Conservation (phyloP, 352 stramenopile genomes). For the Elongisporangium prolatum region DNA sequence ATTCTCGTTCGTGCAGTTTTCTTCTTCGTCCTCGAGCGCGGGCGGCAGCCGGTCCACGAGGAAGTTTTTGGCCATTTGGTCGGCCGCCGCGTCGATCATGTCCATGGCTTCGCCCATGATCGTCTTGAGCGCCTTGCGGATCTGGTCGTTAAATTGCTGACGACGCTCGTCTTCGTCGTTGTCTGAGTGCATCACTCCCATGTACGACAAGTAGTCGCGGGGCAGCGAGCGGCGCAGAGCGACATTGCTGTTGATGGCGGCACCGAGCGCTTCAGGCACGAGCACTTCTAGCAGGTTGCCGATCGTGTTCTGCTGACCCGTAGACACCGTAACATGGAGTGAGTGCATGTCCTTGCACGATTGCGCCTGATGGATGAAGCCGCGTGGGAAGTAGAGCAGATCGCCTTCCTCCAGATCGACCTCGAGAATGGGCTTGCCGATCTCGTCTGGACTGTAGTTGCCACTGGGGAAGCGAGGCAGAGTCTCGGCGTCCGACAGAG, state of each 20-base stretch:
- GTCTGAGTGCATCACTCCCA: conserved; percentile 87
- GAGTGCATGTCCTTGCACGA: conserved; percentile 58
- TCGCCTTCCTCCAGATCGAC: conserved; percentile 81
- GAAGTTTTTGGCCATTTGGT: conserved; percentile 85
- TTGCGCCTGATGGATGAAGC: conserved; percentile 86
- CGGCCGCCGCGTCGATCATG: conserved; percentile 65
- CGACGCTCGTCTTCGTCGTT: conserved; percentile 36
- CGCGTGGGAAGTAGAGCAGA: conserved; percentile 89
- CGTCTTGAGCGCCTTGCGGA: conserved; percentile 56
- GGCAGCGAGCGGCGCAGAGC: conserved; percentile 70
- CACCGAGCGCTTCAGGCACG: conserved; percentile 50
- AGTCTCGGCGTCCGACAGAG: conserved; percentile 42
- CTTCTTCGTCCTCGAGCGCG: conserved; percentile 64
- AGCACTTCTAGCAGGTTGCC: conserved; percentile 71
- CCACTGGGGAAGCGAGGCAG: conserved; percentile 65
- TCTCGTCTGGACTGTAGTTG: conserved; percentile 73
- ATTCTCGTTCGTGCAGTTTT: conserved; percentile 74
- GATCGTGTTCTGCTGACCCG: conserved; percentile 81
- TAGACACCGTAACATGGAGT: conserved; percentile 89
- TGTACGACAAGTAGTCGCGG: conserved; percentile 84
- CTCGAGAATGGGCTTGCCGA: conserved; percentile 76
- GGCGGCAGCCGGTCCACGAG: conserved; percentile 74
- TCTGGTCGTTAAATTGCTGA: conserved; percentile 38
- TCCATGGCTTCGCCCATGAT: conserved; percentile 61
- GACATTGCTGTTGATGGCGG: conserved; percentile 55